Conservation (phyloP, 805 yeast species). For the Hanseniaspora thailandica region DNA sequence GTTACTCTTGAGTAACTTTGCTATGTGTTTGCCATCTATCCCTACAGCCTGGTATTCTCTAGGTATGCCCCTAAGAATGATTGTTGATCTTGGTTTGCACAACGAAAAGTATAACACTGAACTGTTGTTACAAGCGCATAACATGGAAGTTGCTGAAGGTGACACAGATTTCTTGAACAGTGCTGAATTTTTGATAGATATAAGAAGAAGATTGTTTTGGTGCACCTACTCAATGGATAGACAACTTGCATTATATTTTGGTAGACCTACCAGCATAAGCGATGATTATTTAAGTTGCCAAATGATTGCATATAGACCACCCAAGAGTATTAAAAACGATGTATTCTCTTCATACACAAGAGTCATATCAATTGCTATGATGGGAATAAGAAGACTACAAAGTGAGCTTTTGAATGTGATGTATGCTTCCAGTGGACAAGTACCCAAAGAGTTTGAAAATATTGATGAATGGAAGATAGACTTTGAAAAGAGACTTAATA, state of each 20-base stretch:
- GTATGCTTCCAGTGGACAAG: constrained; percentile 53
- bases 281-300: constrained; percentile 63
- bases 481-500: constrained; percentile 40
- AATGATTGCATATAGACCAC: constrained; percentile 37
- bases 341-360: constrained; percentile 22
- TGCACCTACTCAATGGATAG: constrained; percentile 77
- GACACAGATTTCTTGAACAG: constrained; percentile 17
- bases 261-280: constrained; percentile 80
- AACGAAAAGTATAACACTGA: constrained; percentile 39
- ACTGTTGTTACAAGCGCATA: background rate
- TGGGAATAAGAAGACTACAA: constrained; percentile 61
- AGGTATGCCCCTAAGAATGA: constrained; percentile 66
- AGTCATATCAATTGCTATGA: constrained; percentile 52
- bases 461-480: constrained; percentile 53
- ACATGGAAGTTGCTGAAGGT: no score
- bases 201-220: constrained; percentile 75
- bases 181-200: constrained; percentile 51
- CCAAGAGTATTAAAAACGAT: background rate
- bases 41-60: constrained; percentile 90
- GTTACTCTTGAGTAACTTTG: constrained; percentile 53
- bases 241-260: constrained; percentile 74
- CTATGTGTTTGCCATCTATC: constrained; percentile 76
- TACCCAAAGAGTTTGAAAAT: constrained; percentile 50
- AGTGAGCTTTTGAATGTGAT: constrained; percentile 62
- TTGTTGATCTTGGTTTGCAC: constrained; percentile 78